Percentiles rank a stretch among this genome's conserved stretches.
Evolutionary conservation across 106 monocot genomes (phyloP).

Genomic region (Allium cepa): DNA sequence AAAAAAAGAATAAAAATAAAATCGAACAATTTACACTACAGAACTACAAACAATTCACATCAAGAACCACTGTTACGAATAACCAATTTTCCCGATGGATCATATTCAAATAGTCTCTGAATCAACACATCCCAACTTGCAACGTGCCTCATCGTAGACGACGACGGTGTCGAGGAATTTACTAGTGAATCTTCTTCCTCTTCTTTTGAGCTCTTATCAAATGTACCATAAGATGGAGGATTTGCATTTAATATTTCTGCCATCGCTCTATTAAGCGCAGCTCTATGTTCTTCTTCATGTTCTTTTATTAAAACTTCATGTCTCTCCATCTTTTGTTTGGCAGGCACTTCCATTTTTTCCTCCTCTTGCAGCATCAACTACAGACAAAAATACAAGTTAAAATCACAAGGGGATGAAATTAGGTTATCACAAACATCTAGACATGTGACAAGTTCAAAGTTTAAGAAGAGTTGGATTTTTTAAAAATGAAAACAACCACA

Average conservation of each 20-base stretch:
- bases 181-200: background rate
- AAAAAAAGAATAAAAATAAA: too few species aligned
- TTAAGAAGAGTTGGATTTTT: too few species aligned
- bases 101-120: slow-evolving; percentile 50
- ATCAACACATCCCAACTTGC: slow-evolving; percentile 74
- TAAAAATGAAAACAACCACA: too few species aligned
- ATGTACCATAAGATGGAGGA: slow-evolving; percentile 73
- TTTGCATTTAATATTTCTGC: slow-evolving; percentile 59
- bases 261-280: slow-evolving; percentile 70
- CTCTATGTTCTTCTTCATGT: slow-evolving; percentile 67
- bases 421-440: too few species aligned
- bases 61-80: slow-evolving; percentile 17
- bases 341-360: slow-evolving; percentile 47
- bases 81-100: slow-evolving; percentile 48
- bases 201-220: slow-evolving; percentile 18
- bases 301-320: slow-evolving; percentile 49
- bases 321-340: slow-evolving; percentile 68
- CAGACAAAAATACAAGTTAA: background rate
- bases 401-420: too few species aligned
- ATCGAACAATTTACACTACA: too few species aligned
- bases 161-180: background rate
- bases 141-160: slow-evolving; percentile 21
- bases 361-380: slow-evolving; percentile 81
- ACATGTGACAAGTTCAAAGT: too few species aligned
- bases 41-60: too few species aligned